Conservation (phyloP, 2,329 filamentous ascomycete species). For the Phialophora chinensis region DNA sequence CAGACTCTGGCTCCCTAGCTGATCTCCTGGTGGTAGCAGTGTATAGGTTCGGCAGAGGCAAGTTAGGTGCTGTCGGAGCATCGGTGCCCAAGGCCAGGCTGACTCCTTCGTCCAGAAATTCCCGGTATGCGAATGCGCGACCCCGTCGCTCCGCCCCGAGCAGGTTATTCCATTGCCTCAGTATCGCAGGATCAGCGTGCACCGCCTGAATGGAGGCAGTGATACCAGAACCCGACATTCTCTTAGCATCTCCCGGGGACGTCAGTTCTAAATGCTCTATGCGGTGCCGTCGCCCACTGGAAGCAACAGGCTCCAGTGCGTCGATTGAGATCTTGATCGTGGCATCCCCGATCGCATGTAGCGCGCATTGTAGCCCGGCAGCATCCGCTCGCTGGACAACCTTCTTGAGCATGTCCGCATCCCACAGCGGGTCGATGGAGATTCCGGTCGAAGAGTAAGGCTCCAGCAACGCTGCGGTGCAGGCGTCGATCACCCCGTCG, state of each 20-base stretch:
- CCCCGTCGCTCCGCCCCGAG: constrained; percentile 54
- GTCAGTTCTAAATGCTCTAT: constrained; percentile 61
- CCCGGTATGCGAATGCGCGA: constrained; percentile 58
- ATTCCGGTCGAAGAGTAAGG: constrained; percentile 53
- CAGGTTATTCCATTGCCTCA: constrained; percentile 55
- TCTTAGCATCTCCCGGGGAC: constrained; percentile 53
- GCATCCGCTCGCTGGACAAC: constrained; percentile 53
- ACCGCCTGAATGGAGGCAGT: constrained; percentile 50
- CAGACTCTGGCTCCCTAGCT: constrained; percentile 48
- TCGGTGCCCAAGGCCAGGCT: constrained; percentile 56
- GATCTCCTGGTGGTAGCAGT: constrained; percentile 57
- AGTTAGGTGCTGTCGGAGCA: constrained; percentile 55
- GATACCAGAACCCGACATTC: constrained; percentile 56
- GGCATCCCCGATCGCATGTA: constrained; percentile 60
- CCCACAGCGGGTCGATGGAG: constrained; percentile 56
- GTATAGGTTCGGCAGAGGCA: constrained; percentile 56
- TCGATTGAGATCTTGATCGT: constrained; percentile 56
- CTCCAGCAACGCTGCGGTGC: constrained; percentile 56
- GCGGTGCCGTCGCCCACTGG: constrained; percentile 53
- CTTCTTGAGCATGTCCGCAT: constrained; percentile 48
- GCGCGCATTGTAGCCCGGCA: constrained; percentile 55
- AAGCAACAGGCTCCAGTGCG: constrained; percentile 49
- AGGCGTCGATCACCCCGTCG: constrained; percentile 59
- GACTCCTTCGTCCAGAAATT: constrained; percentile 56
- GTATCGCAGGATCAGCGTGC: constrained; percentile 52